Evolutionary conservation across 2,329 filamentous ascomycete genomes (phyloP).

Genomic region (Teratosphaeria zuluensis): DNA sequence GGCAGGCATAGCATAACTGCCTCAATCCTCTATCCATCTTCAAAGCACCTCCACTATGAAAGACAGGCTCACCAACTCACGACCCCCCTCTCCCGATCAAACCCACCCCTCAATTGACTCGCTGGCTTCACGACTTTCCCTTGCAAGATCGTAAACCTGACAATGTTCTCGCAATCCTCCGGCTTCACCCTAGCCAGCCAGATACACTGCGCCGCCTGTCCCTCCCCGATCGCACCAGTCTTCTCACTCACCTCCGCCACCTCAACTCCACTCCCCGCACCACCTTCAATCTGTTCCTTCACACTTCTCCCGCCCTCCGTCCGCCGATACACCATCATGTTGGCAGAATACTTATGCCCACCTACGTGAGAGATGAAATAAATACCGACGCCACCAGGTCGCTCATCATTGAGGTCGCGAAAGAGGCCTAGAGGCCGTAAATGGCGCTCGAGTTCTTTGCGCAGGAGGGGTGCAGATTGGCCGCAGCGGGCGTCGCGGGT

Average conservation of each 20-base stretch:
- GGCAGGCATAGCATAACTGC: background rate
- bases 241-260: constrained; percentile 23
- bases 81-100: constrained; percentile 70
- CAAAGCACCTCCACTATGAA: background rate
- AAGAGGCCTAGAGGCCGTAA: constrained; percentile 74
- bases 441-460: constrained; percentile 80
- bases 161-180: constrained; percentile 86
- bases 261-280: constrained; percentile 21
- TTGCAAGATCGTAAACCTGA: constrained; percentile 80
- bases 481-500: constrained; percentile 94
- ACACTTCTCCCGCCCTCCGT: constrained; percentile 26
- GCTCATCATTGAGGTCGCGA: constrained; percentile 76
- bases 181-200: constrained; percentile 80
- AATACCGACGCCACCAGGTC: constrained; percentile 85
- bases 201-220: constrained; percentile 70
- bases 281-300: constrained; percentile 11
- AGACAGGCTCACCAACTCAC: constrained; percentile 64
- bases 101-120: constrained; percentile 76
- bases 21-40: background rate
- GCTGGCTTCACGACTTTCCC: constrained; percentile 90
- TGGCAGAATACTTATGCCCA: constrained; percentile 92
- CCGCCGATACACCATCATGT: constrained; percentile 81
- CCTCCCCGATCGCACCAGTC: constrained; percentile 27
- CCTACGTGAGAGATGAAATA: constrained; percentile 96
- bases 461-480: constrained; percentile 82